These are phyloP conservation scores for Psilocybe cyanescens DNA, from an alignment of 768 basidiomycete species.

Conservation along the genomic window DNA sequence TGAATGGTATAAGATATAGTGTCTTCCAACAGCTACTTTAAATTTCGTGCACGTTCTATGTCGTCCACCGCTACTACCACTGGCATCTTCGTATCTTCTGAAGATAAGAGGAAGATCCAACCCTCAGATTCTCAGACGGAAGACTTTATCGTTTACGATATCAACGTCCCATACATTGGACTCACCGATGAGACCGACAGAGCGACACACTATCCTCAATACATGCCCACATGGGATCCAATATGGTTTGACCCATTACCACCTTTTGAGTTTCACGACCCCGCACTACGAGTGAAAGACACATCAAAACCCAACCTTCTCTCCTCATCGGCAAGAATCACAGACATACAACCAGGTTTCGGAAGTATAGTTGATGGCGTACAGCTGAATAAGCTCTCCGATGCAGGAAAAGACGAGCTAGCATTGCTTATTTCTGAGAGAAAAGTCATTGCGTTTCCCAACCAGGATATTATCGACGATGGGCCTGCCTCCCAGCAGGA, in stretches of 20 bases:
- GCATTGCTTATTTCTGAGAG: slow-evolving; percentile 16
- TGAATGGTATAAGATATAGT: too few relatives aligned
- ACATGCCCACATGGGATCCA: slow-evolving; percentile 10
- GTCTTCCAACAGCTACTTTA: too few relatives aligned
- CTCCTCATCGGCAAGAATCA: not conserved
- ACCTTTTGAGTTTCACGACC: slow-evolving; percentile 14
- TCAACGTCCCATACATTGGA: slow-evolving; percentile 11
- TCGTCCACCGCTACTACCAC: too few relatives aligned
- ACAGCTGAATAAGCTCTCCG: not conserved
- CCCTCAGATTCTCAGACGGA: not conserved
- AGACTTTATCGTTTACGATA: slow-evolving; percentile 9
- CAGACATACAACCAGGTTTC: slow-evolving; percentile 10
- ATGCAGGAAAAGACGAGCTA: slow-evolving; percentile 13
- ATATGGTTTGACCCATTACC: slow-evolving; percentile 15
- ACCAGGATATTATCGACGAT: slow-evolving; percentile 13
- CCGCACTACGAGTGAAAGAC: slow-evolving; percentile 12
- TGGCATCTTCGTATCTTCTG: too few relatives aligned
- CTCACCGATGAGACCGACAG: slow-evolving; percentile 3
- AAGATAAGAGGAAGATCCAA: too few relatives aligned
- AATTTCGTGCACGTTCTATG: too few relatives aligned
- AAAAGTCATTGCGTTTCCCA: slow-evolving; percentile 16
- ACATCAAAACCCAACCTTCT: slow-evolving; percentile 12
- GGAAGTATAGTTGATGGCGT: not conserved
- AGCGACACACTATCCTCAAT: slow-evolving; percentile 10
- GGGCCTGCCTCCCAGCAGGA: slow-evolving; percentile 12